Base-by-base conservation (phyloP, 1,284 basidiomycete genomes). In the Sporisorium scitamineum region DNA sequence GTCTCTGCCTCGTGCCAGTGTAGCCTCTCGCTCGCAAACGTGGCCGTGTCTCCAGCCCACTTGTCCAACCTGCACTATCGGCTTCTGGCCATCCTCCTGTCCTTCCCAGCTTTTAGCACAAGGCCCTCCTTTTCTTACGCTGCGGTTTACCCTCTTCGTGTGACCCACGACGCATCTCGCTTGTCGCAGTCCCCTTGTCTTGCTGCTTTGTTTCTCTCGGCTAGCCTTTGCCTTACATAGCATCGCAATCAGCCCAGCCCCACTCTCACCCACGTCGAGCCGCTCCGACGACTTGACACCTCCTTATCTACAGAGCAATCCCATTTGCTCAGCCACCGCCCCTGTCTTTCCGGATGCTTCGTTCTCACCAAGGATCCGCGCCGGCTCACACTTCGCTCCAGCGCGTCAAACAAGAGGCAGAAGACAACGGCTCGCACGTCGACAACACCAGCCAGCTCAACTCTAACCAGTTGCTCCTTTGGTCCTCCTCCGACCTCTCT, bases 271-370 rank as follows among this genome's bases (percentile, higher is more conserved):
- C 20, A 41, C 37, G 45, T 59, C 55, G 47, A 55, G 56, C 26
- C 45, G 51, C 44, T 57, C 27, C 47, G 29, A 47, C 60, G 60
- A 32, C 39, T 62, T 31, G 60, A 51, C 55, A 32, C 18, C 22
- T 34, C 27, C 27, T 27, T 16, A 42, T 44, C 54, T 51, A 29
- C 48, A 42, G 39, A 61, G 62, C 69, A 61, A 53, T 44, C 39
- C 32, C 29, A 50, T 37, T 64, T 65, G 61, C 54, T 53, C 11
- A 48, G 31, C 24, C 29, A 29, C 50, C 44, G 32, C 20, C 44
- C 32, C 39, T 29, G n/a, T 48, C 41, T 44, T 52, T 59, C 53
- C 69, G 69, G 54, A 71, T 71, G 69, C 69, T 71, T 66, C 55
- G 47, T 61, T 62, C 60, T 55, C 59, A 61, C 44, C 62, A 59